Evolutionary conservation across 164 flowering plant genomes (phyloP).

Genomic region (Tinospora cordifolia): DNA sequence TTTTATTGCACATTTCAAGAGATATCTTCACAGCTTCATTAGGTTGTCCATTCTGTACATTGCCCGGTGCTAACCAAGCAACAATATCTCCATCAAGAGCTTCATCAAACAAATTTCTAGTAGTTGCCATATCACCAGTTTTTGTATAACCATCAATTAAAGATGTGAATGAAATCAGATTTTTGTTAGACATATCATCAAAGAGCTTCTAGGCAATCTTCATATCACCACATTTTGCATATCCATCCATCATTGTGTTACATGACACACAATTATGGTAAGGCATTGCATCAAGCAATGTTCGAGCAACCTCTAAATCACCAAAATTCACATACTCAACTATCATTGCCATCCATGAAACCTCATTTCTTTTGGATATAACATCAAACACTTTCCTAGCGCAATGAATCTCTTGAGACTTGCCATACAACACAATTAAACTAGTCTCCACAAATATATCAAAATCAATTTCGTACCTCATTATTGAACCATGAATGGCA

Average conservation of each 20-base stretch:
- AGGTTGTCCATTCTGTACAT: conserved; percentile 56
- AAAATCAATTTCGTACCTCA: conserved; percentile 52
- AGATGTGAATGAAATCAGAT: conserved; percentile 43
- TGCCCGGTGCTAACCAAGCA: conserved; percentile 61
- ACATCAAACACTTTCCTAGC: conserved; percentile 61
- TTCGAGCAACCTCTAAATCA: conserved; percentile 35
- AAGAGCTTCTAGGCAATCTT: conserved; percentile 38
- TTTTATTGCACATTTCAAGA: conserved; percentile 25
- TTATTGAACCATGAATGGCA: conserved; percentile 43
- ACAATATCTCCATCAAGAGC: conserved; percentile 35
- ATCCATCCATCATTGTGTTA: conserved; percentile 51
- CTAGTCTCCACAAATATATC: conserved; percentile 61
- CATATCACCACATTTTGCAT: conserved; percentile 39
- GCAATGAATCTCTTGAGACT: conserved; percentile 33
- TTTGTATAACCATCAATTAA: conserved; percentile 70
- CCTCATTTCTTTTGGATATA: conserved; percentile 51
- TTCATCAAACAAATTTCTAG: conserved; percentile 45
- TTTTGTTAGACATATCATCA: conserved; percentile 44
- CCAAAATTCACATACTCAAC: conserved; percentile 37
- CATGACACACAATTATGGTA: conserved; percentile 32
- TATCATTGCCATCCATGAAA: conserved; percentile 66
- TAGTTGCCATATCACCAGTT: conserved; percentile 51
- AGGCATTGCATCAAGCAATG: conserved; percentile 52
- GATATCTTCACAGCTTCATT: conserved; percentile 44
- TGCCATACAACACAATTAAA: conserved; percentile 68